Evolutionary conservation across 352 stramenopile genomes (phyloP).

Genomic region (Stramenopiles sp.): DNA sequence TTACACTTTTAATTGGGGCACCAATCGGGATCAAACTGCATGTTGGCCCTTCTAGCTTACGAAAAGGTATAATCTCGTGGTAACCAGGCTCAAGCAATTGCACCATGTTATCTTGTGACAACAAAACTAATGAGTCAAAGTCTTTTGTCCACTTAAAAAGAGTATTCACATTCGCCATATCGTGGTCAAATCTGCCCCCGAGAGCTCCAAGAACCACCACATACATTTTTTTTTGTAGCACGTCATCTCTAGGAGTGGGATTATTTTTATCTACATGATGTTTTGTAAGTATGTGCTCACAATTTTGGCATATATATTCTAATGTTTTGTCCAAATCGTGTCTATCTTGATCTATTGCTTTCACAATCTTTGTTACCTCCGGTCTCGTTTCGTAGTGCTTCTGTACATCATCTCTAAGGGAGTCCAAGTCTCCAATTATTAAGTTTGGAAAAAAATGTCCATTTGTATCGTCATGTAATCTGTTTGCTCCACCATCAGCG

Average conservation of each 20-base stretch:
- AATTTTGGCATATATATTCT: constrained; percentile 25
- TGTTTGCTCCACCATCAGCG: constrained; percentile 82
- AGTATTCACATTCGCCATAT: constrained; percentile 81
- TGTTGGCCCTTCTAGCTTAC: constrained; percentile 61
- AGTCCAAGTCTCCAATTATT: constrained; percentile 87
- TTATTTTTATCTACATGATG: constrained; percentile 12
- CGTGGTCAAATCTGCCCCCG: constrained; percentile 86
- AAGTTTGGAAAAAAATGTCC: constrained; percentile 43
- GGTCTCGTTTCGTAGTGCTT: constrained; percentile 49
- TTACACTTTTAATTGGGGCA: constrained; percentile 43
- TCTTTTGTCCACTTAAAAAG: constrained; percentile 58
- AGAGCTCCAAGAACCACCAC: constrained; percentile 79
- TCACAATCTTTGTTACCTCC: constrained; percentile 42
- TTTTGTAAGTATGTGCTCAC: not conserved
- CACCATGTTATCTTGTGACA: constrained; percentile 65
- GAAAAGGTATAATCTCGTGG: constrained; percentile 54
- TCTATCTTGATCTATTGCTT: constrained; percentile 59
- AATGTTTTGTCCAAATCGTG: constrained; percentile 86
- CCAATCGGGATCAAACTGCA: constrained; percentile 79
- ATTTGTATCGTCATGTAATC: constrained; percentile 52
- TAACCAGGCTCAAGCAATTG: constrained; percentile 44
- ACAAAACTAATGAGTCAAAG: constrained; percentile 55
- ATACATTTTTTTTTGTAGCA: constrained; percentile 37
- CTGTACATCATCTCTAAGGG: constrained; percentile 52
- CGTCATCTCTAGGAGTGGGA: constrained; percentile 27